A percentile compares a stretch with the other conserved stretches of the same genome.
Conservation (phyloP, 805 yeast genomes). For the Yamadazyma sp. region DNA sequence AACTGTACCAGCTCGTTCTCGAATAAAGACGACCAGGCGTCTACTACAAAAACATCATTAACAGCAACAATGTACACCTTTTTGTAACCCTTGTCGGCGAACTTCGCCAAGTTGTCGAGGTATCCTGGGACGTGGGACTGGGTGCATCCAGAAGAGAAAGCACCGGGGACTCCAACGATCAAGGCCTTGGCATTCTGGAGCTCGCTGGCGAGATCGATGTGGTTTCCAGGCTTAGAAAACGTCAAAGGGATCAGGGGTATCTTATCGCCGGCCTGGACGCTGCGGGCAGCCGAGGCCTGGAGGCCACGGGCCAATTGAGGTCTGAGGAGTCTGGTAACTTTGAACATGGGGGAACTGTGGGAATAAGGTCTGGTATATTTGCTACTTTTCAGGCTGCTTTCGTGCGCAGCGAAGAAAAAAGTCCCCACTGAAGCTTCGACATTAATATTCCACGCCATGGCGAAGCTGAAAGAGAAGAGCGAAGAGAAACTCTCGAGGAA, state of each 20-base stretch:
- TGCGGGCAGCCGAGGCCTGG: constrained; percentile 23
- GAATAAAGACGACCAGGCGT: constrained; percentile 66
- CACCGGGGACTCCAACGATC: constrained; percentile 52
- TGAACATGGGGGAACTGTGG: not conserved
- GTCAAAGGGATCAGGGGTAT: constrained; percentile 59
- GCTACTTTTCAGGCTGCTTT: no score
- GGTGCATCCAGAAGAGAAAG: constrained; percentile 79
- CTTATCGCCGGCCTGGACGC: constrained; percentile 49
- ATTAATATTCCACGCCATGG: no score
- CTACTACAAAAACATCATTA: constrained; percentile 82
- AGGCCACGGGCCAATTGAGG: constrained; percentile 10
- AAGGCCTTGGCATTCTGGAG: constrained; percentile 33
- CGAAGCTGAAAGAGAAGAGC: constrained; percentile 10
- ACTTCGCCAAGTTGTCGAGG: constrained; percentile 48
- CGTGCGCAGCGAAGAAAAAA: no score
- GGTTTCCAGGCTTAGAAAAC: constrained; percentile 66
- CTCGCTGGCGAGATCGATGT: constrained; percentile 54
- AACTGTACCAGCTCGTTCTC: constrained; percentile 45
- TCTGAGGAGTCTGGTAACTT: constrained; percentile 1
- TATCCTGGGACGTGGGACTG: constrained; percentile 76
- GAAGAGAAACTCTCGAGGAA: constrained; percentile 41
- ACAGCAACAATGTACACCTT: constrained; percentile 70
- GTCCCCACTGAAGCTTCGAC: no score
- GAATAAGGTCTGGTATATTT: no score
- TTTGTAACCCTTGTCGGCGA: constrained; percentile 65